Evolutionary conservation across 768 basidiomycete species (phyloP), one percentile per base, ranked within the genome.

Genomic region (Royoungia palumana): DNA sequence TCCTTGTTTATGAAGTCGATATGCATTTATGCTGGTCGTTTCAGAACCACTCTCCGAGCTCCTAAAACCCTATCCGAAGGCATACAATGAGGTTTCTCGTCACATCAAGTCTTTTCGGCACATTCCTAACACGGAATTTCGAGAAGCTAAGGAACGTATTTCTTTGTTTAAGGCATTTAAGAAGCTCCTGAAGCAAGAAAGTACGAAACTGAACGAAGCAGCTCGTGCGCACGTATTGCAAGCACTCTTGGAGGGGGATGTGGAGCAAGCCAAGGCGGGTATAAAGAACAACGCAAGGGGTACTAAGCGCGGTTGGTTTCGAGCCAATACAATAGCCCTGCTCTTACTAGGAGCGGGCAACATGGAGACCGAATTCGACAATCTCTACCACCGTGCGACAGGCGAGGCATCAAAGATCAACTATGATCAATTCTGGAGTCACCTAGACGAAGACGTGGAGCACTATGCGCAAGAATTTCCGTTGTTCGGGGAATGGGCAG

Each of bases 361-460:
- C 3, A 35, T 24, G 0, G 40, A 36, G 12, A 16, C 13, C 16
- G 2, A 9, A 7, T 16, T 59, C n/a, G 41, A 57, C 6, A 16
- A 17, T 11, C 42, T 51, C 14, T 2, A 62, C n/a, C 40, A 6
- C 10, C 34, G n/a, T 0, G 52, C 59, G 17, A 39, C 28, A 2
- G 22, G 10, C 2, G 37, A 27, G 6, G 44, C 43, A 19, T 20
- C n/a, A 19, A n/a, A 28, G 2, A 41, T 56, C 4, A 12, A 49
- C 0, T 63, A 65, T 16, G 27, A n/a, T 22, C 48, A 48, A 8
- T 57, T 65, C 24, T 44, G 67, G 20, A 36, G 30, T 1, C 27
- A 48, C 1, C 11, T 65, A 14, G 35, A 22, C 1, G 24, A 42
- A 22, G 44, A 41, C 19, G 35, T 45, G 44, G 50, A 49, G n/a